Evolutionary conservation across 139 green algal genomes (phyloP).

Genomic region (Volvox reticuliferus): DNA sequence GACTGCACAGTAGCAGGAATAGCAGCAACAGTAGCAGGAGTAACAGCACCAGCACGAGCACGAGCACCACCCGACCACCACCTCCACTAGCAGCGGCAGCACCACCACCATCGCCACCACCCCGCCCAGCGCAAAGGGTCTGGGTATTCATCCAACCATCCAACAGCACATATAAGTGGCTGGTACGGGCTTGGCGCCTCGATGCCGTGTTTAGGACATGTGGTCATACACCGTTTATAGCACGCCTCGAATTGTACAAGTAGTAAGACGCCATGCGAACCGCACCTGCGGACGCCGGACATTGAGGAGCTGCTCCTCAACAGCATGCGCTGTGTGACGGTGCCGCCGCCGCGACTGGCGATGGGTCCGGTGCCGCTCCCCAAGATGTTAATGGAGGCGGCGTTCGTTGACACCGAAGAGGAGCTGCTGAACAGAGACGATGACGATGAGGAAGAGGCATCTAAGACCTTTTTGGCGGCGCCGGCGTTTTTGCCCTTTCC

Average conservation of each 20-base stretch:
- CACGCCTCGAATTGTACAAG: neutral
- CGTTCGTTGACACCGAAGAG: neutral
- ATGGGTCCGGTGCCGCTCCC: neutral
- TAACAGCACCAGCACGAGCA: no score
- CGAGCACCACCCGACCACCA: no score
- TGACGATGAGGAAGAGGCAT: neutral
- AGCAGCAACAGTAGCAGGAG: no score
- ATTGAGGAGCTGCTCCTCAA: constrained; percentile 12
- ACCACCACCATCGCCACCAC: no score
- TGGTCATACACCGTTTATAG: neutral
- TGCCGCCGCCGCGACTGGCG: neutral
- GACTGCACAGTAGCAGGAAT: no score
- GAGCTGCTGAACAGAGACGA: neutral
- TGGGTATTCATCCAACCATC: no score
- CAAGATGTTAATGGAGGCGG: constrained; percentile 27
- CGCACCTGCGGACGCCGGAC: neutral
- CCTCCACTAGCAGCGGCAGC: no score
- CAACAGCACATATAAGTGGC: no score
- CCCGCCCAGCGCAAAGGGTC: no score
- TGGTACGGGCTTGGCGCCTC: neutral
- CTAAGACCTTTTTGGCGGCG: neutral
- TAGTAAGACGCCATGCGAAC: neutral
- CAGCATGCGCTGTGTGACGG: neutral
- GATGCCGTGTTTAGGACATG: neutral
- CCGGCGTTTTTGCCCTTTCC: neutral